Base-by-base conservation (phyloP, 164 flowering plant genomes). In the Magnolia kwangsiensis region DNA sequence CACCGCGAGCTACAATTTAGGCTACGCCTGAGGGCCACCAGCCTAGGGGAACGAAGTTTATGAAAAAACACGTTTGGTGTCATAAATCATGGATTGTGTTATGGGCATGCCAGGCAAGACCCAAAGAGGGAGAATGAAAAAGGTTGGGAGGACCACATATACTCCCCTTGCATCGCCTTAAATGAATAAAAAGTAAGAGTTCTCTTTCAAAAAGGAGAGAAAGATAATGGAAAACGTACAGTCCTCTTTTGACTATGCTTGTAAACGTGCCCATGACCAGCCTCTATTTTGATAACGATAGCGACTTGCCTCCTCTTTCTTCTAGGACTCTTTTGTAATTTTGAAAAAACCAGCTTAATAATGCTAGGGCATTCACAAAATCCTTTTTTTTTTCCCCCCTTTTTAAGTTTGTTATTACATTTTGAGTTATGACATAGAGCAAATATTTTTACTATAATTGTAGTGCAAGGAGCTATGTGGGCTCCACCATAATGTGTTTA, bases 21-120 rank as follows among this genome's bases (percentile, higher is more conserved):
- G 3, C 51, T 19, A 64, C 1, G 2, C 5, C 21, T 10, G 20
- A 64, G 24, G 24, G 23, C 20, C 1, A 20, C 21, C 7, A 2
- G 67, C 24, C 23, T 19, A 8, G 70, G 45, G 19, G 23, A 49
- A 19, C 55, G 72, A 50, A 50, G n/a, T 70, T 70, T 50, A 21
- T 45, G 72, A 49, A 20, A 68, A 68, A 16, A 19, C 27, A 3
- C 5, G 23, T 51, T 45, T 51, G 55, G 71, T 74, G 61, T 10
- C 61, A 49, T 71, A 67, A 67, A 75, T 51, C 72, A 51, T 75
- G 77, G 72, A 67, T 2, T 67, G 10, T 67, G 77, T 51, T 69
- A 55, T 23, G 63, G n/a, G 78, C 78, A 75, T 70, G 78, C 78
- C 65, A 58, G 73, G 78, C 73, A 68, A 50, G 31, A 59, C 51